Conservation (phyloP, 805 yeast genomes). For the Candida xiaguanensis region DNA sequence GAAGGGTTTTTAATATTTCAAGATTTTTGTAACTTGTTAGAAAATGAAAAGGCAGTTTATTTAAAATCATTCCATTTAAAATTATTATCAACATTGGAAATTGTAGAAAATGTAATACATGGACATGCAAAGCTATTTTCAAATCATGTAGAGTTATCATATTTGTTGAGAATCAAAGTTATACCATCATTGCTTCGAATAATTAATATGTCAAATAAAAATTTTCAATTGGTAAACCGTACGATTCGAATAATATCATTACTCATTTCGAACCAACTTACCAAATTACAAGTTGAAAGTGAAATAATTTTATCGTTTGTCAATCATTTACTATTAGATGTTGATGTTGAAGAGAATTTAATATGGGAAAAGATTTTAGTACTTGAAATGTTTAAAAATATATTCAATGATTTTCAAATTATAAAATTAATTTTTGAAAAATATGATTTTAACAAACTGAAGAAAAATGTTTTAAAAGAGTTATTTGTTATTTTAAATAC, state of each 20-base stretch:
- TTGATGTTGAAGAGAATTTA: constrained; percentile 35
- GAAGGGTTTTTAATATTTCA: constrained; percentile 69
- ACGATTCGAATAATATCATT: constrained; percentile 68
- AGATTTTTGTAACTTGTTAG: constrained; percentile 70
- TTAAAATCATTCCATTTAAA: constrained; percentile 55
- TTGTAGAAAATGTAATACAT: constrained; percentile 72
- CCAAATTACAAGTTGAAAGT: constrained; percentile 65
- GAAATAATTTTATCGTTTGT: constrained; percentile 76
- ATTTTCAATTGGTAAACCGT: constrained; percentile 69
- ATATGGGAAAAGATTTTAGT: constrained; percentile 74
- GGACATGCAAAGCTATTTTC: constrained; percentile 58
- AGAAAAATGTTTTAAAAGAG: constrained; percentile 59
- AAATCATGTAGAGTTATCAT: constrained; percentile 60
- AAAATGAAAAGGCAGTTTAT: constrained; percentile 52
- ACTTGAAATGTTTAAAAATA: constrained; percentile 63
- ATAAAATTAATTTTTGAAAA: constrained; percentile 51
- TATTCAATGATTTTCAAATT: constrained; percentile 54
- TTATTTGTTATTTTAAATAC: constrained; percentile 35
- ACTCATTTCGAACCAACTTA: constrained; percentile 54
- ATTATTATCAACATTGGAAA: constrained; percentile 68
- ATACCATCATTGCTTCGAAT: constrained; percentile 74
- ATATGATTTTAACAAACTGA: constrained; percentile 55
- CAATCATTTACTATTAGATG: constrained; percentile 61
- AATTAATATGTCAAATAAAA: constrained; percentile 48
- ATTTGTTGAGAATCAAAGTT: constrained; percentile 59